Conservation (phyloP, 331 rosid genomes). For the Telfairia occidentalis region DNA sequence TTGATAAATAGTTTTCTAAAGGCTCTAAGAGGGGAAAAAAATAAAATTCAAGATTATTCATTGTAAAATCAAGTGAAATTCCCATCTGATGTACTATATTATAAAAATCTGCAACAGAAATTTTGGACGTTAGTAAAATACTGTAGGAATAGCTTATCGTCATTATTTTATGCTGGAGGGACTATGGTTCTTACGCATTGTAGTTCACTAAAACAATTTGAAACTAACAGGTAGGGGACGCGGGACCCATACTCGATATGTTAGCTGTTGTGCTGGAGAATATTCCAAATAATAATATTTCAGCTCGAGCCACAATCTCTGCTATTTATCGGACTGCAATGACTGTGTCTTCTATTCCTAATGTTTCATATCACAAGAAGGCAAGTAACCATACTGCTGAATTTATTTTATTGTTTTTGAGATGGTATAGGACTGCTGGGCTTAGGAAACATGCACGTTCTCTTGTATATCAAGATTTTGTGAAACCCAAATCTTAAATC, state of each 20-base stretch:
- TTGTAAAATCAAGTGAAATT: not conserved
- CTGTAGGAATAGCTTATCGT: not conserved
- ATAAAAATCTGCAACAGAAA: not conserved
- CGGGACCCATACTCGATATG: slow-evolving; percentile 84
- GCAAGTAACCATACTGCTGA: slow-evolving; percentile 26
- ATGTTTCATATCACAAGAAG: slow-evolving; percentile 68
- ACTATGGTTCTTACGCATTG: not conserved
- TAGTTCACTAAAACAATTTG: slow-evolving; percentile 22
- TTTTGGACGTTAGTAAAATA: not conserved
- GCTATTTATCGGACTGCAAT: slow-evolving; percentile 75
- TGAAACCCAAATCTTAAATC: slow-evolving; percentile 16
- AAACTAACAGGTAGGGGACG: slow-evolving; percentile 65
- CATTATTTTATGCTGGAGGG: not conserved
- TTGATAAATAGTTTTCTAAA: not conserved
- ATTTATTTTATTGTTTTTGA: not conserved
- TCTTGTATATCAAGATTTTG: slow-evolving; percentile 12
- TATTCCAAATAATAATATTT: slow-evolving; percentile 32
- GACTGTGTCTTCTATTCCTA: slow-evolving; percentile 59
- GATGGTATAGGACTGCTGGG: not conserved
- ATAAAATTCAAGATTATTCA: not conserved
- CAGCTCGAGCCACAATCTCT: slow-evolving; percentile 64
- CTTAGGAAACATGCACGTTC: not conserved
- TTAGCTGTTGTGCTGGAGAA: slow-evolving; percentile 79
- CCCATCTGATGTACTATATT: not conserved
- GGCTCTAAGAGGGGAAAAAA: not conserved